Evolutionary conservation across 345 rosid species (phyloP), one percentile per base, ranked within the genome.

Genomic region (Salix arbutifolia): DNA sequence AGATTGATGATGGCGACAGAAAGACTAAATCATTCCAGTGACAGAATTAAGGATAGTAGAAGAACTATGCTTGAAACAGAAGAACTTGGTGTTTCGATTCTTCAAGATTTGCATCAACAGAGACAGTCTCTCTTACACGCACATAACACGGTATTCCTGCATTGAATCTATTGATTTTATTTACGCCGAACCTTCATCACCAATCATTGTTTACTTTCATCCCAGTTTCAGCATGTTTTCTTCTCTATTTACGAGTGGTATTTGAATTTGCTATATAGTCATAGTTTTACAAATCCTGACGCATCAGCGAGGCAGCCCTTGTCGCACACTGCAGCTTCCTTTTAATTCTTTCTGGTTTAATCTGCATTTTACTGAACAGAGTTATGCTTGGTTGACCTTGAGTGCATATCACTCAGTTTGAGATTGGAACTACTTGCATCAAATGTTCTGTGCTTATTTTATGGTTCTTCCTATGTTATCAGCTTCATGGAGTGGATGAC

Each of bases 71-170:
- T 94, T 71, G 99, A 96, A 83, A 96, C 98, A 26, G 99, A 96
- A 86, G 98, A 96, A 33, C 94, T 94, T 48, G 98, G 99, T 52
- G 99, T 96, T 76, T 94, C 99, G 7, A 88, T 96, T 85, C 98
- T 96, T 80, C 92, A 92, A 74, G 99, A 96, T 82, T 79, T 96
- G 84, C 93, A 91, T 86, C 84, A 90, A 72, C 99, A 96, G 85
- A 71, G 99, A 72, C 93, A 96, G 75, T 81, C 97, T 82, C 98
- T 96, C 76, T 77, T 96, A 64, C 91, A 88, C 4, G 90, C 97
- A 46, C 78, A 90, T 38, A 86, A 88, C 84, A 88, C 94, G 77
- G 99, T 96, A 86, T 62, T 28, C 19, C 30, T 44, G 23, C 70
- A 65, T 18, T 52, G 8, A 25, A 2, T 71, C 35, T 26, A 31